Evolutionary conservation across 257 asterid species (phyloP), one percentile per base, ranked within the genome.

Genomic region (Voacanga thouarsii): DNA sequence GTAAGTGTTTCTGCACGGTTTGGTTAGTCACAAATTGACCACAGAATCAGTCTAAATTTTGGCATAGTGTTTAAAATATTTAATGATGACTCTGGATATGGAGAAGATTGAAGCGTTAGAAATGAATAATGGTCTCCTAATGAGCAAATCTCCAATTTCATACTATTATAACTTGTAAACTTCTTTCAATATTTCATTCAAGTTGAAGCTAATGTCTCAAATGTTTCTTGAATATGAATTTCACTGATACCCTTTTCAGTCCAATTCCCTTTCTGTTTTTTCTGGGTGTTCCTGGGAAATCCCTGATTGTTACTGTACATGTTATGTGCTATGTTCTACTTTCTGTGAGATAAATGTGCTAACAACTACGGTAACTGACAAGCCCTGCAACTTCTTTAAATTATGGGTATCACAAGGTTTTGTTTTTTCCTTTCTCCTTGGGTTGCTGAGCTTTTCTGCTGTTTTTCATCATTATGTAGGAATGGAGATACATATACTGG

Each of bases 401-500:
- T 16, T 57, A 77, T 50, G 56, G 16, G 12, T 6, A 45, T 47
- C 50, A n/a, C 4, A 60, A 56, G 33, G 30, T n/a, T 44, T 59
- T 71, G 60, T 8, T 14, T 14, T 24, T 66, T 49, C 24, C 10
- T 28, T 33, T 33, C 37, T 2, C 37, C 37, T n/a, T n/a, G n/a
- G 7, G 47, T 69, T 26, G 56, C 78, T 79, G 72, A 79, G 43
- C 63, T 43, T 60, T 68, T 51, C 37, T 51, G 51, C 57, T 53
- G 9, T 23, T 67, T 61, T 83, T 44, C 19, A 30, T 81, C 80
- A 47, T 55, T 41, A 53, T 83, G 61, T 83, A 92, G 97, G 85
- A 92, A 92, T 72, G 96, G 95, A 43, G 97, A 92, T 79, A 77
- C 85, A 77, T 92, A 90, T 81, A 89, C 89, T 0, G 97, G 97